A percentile compares a stretch with the other conserved stretches of the same genome.
phyloP scores from a whole-genome alignment of 2,329 filamentous ascomycete genomes.

The Pseudodiploospora longispora region DNA sequence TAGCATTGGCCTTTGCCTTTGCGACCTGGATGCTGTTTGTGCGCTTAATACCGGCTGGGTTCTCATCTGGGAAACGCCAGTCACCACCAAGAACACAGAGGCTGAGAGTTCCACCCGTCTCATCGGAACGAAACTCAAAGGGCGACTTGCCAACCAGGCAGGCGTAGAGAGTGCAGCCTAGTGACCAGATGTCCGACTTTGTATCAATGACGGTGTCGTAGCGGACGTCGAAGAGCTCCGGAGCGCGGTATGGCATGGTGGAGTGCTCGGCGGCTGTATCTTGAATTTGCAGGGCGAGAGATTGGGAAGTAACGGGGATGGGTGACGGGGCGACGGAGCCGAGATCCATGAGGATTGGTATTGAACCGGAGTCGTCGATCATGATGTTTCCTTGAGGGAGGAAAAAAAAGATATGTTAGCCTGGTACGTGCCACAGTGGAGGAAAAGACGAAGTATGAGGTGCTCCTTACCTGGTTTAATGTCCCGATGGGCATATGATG shows the following conservation, averaged over 20 bases:
- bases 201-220: conserved; percentile 87
- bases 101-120: conserved; percentile 87
- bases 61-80: conserved; percentile 93
- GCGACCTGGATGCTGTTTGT: conserved; percentile 33
- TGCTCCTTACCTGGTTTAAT: conserved; percentile 77
- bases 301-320: conserved; percentile 81
- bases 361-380: conserved; percentile 85
- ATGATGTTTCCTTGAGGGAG: conserved; percentile 74
- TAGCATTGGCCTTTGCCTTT: conserved; percentile 17
- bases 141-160: conserved; percentile 95
- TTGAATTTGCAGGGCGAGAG: conserved; percentile 83
- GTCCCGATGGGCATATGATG: conserved; percentile 88
- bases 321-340: conserved; percentile 85
- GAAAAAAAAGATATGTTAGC: not conserved
- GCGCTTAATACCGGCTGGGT: conserved; percentile 45
- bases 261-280: conserved; percentile 93
- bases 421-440: not conserved
- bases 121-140: conserved; percentile 91
- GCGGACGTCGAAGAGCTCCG: conserved; percentile 96
- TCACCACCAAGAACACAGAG: conserved; percentile 90
- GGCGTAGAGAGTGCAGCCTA: conserved; percentile 96
- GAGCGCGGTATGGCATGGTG: conserved; percentile 97
- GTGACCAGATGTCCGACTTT: conserved; percentile 95
- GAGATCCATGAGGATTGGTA: conserved; percentile 94
- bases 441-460: not conserved